Conservation (phyloP, 192 early-diverging fungal genomes). For the Rhizophagus prolifer region DNA sequence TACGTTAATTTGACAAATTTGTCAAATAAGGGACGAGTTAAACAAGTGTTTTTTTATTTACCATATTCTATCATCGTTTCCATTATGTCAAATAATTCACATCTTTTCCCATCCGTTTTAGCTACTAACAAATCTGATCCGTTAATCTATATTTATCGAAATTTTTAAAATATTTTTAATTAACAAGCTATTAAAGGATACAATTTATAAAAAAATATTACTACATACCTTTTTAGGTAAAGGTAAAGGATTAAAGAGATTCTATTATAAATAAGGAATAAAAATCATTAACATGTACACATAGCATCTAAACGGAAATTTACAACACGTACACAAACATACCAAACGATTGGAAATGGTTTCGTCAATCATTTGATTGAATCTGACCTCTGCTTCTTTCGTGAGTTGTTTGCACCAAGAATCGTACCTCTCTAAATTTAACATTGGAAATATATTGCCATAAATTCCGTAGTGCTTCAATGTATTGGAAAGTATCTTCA, state of each 20-base stretch:
- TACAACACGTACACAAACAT: background rate
- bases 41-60: background rate
- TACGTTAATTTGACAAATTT: background rate
- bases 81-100: background rate
- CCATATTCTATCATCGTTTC: background rate
- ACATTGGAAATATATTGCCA: background rate
- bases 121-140: background rate
- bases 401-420: background rate
- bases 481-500: background rate
- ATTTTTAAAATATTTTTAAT: background rate
- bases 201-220: background rate
- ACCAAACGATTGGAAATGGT: background rate
- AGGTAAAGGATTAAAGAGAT: background rate
- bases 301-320: background rate
- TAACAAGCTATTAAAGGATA: background rate
- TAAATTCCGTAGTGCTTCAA: background rate
- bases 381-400: background rate
- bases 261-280: background rate
- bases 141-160: background rate
- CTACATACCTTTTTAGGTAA: background rate
- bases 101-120: background rate
- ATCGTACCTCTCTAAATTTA: background rate
- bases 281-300: background rate
- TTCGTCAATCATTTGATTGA: background rate
- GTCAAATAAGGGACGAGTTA: background rate